Evolutionary conservation across 768 basidiomycete species (phyloP).

Genomic region (Tremella mesenterica): DNA sequence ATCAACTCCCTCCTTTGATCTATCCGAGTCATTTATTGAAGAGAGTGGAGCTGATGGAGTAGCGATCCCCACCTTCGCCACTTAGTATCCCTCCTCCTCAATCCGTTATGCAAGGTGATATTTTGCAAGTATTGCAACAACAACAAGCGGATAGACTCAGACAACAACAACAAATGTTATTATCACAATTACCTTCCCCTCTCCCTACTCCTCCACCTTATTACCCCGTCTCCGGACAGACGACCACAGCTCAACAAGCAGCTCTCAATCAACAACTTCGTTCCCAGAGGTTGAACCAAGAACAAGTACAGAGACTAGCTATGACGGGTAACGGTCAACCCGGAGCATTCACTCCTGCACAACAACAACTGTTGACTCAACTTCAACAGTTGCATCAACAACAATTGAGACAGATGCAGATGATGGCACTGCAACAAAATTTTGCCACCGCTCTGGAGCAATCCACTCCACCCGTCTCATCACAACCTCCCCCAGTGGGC

Average conservation of each 20-base stretch:
- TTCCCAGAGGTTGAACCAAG: background rate
- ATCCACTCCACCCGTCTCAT: background rate
- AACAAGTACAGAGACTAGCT: conserved; percentile 1
- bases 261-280: background rate
- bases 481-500: background rate
- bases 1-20: too few relatives aligned
- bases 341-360: background rate
- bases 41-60: too few relatives aligned
- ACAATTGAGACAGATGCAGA: conserved; percentile 2
- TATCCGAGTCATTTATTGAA: too few relatives aligned
- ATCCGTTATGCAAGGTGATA: background rate
- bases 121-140: conserved; percentile 1
- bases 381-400: background rate
- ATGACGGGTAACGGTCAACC: background rate
- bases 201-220: background rate
- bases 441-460: background rate
- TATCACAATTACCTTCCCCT: background rate
- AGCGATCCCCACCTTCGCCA: too few relatives aligned
- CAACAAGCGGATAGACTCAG: background rate
- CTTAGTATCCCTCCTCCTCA: background rate
- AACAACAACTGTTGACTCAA: background rate
- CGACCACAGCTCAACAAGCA: conserved; percentile 1
- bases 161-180: background rate
- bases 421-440: background rate
- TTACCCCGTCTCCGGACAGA: background rate